Evolutionary conservation across 441 rosid genomes (phyloP), one percentile per base, ranked within the genome.

Genomic region (Sinapis alba): DNA sequence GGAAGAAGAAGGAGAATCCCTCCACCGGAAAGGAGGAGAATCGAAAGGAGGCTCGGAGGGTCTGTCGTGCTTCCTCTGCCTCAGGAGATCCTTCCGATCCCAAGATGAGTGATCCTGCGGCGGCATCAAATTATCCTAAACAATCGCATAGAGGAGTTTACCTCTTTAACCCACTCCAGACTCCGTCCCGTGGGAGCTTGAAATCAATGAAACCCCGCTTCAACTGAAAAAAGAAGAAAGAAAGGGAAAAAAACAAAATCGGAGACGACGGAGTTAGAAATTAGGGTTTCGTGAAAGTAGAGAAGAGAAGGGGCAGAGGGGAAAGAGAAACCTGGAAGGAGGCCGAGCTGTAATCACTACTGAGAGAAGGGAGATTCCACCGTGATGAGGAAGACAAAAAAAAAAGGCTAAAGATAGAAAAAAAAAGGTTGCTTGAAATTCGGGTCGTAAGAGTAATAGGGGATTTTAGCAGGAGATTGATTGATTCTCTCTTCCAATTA

Each of bases 11-110:
- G 57, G 79, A 56, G 88, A 81, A 54, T 85, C 97, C 68, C 95
- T 91, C 99, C 98, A 96, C 83, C 99, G 83, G 13, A 83, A 82
- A 43, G 80, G 79, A 64, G n/a, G 88, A 63, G 54, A 21, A 66
- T 86, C 89, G 72, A 87, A 75, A 64, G 86, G 82, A 61, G 78
- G 86, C 69, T 88, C 91, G 47, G 54, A 50, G 54, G 88, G 82
- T 84, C 96, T 85, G 26, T 90, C 95, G 91, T 90, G 86, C 90
- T 88, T 92, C 90, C 97, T 86, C 81, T 92, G 97, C 87, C 86
- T 90, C 75, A 82, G 82, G 78, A 87, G 89, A 74, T 90, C 98
- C 83, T 90, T 96, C 85, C 97, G 91, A 84, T 92, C 97, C 91
- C 87, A 92, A 62, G 92, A 87, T 78, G 86, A 84, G 80, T 96